Evolutionary conservation across 2,329 filamentous ascomycete species (phyloP).

Genomic region (Aspergillus niger): DNA sequence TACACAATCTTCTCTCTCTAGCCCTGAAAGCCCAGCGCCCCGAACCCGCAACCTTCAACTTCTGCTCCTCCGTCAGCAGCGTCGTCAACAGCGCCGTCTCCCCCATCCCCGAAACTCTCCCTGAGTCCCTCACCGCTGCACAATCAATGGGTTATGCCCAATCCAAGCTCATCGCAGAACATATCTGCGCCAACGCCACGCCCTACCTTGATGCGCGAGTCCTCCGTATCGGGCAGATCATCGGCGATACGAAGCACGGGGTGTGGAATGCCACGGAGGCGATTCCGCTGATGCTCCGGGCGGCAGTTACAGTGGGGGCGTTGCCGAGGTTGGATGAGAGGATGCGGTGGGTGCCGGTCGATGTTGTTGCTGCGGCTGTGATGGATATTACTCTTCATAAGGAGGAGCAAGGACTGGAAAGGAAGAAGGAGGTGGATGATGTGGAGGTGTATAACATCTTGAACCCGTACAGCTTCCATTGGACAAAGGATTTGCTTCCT

Average conservation of each 20-base stretch:
- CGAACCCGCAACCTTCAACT: constrained; percentile 47
- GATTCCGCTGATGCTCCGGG: constrained; percentile 56
- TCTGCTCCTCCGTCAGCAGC: constrained; percentile 54
- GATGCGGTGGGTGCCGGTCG: constrained; percentile 49
- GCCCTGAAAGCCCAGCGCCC: constrained; percentile 35
- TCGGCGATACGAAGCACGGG: constrained; percentile 31
- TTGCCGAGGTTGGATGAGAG: constrained; percentile 51
- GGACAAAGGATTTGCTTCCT: constrained; percentile 57
- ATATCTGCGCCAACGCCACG: constrained; percentile 30
- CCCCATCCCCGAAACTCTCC: constrained; percentile 39
- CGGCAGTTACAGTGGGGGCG: constrained; percentile 45
- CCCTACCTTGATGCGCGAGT: constrained; percentile 23
- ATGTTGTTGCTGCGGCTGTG: constrained; percentile 43
- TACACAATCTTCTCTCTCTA: constrained; percentile 47
- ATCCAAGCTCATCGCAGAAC: constrained; percentile 40
- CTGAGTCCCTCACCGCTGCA: constrained; percentile 36
- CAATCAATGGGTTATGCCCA: constrained; percentile 48
- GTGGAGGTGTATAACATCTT: constrained; percentile 54
- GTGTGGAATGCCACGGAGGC: constrained; percentile 38
- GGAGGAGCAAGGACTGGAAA: not conserved
- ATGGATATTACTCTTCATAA: constrained; percentile 30
- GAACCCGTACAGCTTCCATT: constrained; percentile 54
- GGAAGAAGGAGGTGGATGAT: too few relatives aligned
- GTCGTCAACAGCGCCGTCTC: constrained; percentile 34
- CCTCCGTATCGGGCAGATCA: constrained; percentile 40